phyloP scores from a whole-genome alignment of 2,329 filamentous ascomycete genomes.

The Sphaerulina vaccinii region DNA sequence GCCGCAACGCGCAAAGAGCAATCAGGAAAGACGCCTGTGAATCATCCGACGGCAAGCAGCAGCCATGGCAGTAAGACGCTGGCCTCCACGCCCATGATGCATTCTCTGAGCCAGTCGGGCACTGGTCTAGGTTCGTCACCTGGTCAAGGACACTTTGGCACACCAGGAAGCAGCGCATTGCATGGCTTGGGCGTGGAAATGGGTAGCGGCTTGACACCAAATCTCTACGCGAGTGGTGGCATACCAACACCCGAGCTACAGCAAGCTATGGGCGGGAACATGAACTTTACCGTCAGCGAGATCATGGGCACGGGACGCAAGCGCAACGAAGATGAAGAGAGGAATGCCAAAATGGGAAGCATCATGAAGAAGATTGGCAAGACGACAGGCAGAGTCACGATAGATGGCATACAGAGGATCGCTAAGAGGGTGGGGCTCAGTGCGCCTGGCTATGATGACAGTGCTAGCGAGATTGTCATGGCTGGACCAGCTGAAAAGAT shows the following conservation, averaged over 20 bases:
- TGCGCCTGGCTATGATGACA: slow-evolving; percentile 42
- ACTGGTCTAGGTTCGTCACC: slow-evolving; percentile 25
- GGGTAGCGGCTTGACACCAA: slow-evolving; percentile 40
- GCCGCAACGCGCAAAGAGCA: slow-evolving; percentile 32
- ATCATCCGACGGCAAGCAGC: slow-evolving; percentile 31
- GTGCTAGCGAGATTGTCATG: slow-evolving; percentile 37
- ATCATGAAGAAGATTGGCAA: slow-evolving; percentile 66
- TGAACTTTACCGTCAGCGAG: slow-evolving; percentile 44
- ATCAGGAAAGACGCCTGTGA: slow-evolving; percentile 41
- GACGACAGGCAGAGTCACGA: slow-evolving; percentile 69
- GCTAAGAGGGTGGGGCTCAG: no score
- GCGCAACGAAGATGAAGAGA: slow-evolving; percentile 54
- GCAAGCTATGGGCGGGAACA: slow-evolving; percentile 41
- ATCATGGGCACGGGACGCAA: slow-evolving; percentile 42
- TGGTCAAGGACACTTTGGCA: slow-evolving; percentile 30
- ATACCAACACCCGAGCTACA: slow-evolving; percentile 32
- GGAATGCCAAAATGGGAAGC: slow-evolving; percentile 53
- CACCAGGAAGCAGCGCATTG: slow-evolving; percentile 19
- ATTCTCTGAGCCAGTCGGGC: slow-evolving; percentile 34
- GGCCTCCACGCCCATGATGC: slow-evolving; percentile 37
- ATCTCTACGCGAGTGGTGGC: slow-evolving; percentile 35
- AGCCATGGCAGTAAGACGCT: slow-evolving; percentile 34
- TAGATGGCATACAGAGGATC: slow-evolving; percentile 71
- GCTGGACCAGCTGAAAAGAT: slow-evolving; percentile 32
- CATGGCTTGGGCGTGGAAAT: slow-evolving; percentile 33